Percentiles rank a stretch among this genome's conserved stretches.
These are phyloP conservation scores for Talaromyces adpressus DNA, from an alignment of 495 filamentous ascomycete genomes.

Conservation along the genomic window DNA sequence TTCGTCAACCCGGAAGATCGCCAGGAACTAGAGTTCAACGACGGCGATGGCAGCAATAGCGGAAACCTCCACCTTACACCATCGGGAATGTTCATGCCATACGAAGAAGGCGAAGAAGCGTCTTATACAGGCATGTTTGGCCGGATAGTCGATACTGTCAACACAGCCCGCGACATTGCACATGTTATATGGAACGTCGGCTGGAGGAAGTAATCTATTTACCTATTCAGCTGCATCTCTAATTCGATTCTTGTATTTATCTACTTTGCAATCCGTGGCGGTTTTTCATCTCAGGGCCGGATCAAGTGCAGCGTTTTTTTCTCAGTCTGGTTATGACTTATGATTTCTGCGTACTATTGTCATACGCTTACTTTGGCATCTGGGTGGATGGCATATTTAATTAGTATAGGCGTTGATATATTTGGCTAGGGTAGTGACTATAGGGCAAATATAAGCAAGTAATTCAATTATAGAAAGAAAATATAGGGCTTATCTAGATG, in stretches of 20 bases:
- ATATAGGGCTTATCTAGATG: background rate
- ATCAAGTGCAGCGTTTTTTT: background rate
- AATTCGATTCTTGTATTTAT: conserved; percentile 4
- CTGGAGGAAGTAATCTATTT: conserved; percentile 60
- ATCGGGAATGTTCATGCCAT: conserved; percentile 83
- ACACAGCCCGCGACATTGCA: conserved; percentile 91
- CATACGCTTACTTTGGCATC: background rate
- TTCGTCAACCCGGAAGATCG: conserved; percentile 31
- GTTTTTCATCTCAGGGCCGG: background rate
- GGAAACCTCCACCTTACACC: conserved; percentile 53
- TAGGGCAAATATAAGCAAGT: background rate
- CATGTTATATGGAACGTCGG: conserved; percentile 98
- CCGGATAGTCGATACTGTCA: conserved; percentile 85
- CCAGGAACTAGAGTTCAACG: conserved; percentile 17
- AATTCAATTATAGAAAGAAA: background rate
- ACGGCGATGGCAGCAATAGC: conserved; percentile 22
- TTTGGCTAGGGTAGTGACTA: background rate
- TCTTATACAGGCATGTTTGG: conserved; percentile 60
- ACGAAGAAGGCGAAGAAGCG: conserved; percentile 56
- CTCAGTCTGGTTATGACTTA: background rate
- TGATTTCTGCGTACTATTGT: conserved; percentile 1
- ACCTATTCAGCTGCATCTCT: background rate
- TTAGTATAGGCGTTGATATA: background rate
- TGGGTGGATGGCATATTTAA: background rate
- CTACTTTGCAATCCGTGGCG: background rate